These are phyloP conservation scores for Elongisporangium anandrum DNA, from an alignment of 352 stramenopile genomes.

Conservation along the genomic window DNA sequence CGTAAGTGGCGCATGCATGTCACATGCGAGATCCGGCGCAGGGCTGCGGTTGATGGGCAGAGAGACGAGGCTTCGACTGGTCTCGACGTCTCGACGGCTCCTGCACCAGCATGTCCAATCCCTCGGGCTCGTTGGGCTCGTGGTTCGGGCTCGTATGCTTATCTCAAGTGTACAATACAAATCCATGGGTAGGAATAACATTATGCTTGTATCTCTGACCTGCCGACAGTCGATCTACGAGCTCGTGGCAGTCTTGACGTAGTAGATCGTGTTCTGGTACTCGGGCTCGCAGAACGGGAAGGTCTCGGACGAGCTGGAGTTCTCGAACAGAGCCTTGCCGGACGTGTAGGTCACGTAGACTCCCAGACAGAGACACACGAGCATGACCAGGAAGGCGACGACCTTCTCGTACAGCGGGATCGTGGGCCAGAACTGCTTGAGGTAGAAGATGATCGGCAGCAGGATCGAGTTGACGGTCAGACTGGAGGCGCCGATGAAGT, in stretches of 20 bases:
- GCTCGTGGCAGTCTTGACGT: conserved; percentile 30
- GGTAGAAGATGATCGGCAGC: conserved; percentile 49
- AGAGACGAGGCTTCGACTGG: too few species aligned
- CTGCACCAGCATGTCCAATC: too few species aligned
- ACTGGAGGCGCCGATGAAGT: conserved; percentile 50
- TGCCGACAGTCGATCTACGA: conserved; percentile 1
- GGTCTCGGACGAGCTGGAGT: conserved; percentile 19
- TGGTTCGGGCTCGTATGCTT: too few species aligned
- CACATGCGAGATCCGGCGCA: too few species aligned
- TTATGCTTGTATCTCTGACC: too few species aligned
- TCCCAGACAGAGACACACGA: conserved; percentile 33
- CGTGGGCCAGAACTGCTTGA: conserved; percentile 36
- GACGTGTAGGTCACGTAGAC: conserved; percentile 50
- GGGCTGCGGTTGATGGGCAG: too few species aligned
- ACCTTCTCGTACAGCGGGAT: conserved; percentile 40
- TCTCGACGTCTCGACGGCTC: too few species aligned
- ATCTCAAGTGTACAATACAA: too few species aligned
- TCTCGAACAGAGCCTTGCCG: conserved; percentile 50
- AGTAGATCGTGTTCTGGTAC: conserved; percentile 43
- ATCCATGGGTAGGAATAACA: too few species aligned
- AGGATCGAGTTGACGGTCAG: conserved; percentile 50
- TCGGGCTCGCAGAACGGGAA: conserved; percentile 62
- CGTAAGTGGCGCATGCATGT: too few species aligned
- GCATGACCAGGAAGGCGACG: conserved; percentile 29
- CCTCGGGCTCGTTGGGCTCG: too few species aligned